Conservation (phyloP, 2,329 filamentous ascomycete species). For the Pseudogymnoascus sp. region DNA sequence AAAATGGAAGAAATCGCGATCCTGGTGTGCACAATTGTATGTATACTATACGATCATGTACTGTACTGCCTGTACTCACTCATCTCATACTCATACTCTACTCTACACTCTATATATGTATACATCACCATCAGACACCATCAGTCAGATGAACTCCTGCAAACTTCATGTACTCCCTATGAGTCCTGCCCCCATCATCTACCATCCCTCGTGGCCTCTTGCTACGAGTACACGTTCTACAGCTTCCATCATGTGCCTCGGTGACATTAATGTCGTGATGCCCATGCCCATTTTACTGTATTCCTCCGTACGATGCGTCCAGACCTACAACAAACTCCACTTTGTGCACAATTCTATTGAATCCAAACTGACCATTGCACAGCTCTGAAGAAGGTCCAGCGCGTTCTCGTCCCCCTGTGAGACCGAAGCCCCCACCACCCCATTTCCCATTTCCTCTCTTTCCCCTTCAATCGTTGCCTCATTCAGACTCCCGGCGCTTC, state of each 20-base stretch:
- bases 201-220: not conserved
- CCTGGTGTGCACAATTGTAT: not conserved
- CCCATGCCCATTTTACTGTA: not conserved
- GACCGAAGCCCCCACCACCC: not conserved
- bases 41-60: not conserved
- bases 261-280: not conserved
- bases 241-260: not conserved
- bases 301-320: not conserved
- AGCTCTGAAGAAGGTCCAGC: not conserved
- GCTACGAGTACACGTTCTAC: not conserved
- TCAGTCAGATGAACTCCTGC: not conserved
- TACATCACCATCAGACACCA: not conserved
- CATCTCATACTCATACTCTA: not conserved
- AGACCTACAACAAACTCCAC: not conserved
- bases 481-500: conserved; percentile 8
- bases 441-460: not conserved
- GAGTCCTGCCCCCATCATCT: not conserved
- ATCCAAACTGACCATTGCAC: not conserved
- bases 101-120: not conserved
- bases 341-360: not conserved
- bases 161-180: not conserved
- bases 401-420: not conserved
- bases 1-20: not conserved
- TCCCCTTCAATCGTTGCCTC: not conserved
- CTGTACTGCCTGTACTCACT: not conserved